Evolutionary conservation across 2,329 filamentous ascomycete species (phyloP).

Genomic region (Thelonectria olida): DNA sequence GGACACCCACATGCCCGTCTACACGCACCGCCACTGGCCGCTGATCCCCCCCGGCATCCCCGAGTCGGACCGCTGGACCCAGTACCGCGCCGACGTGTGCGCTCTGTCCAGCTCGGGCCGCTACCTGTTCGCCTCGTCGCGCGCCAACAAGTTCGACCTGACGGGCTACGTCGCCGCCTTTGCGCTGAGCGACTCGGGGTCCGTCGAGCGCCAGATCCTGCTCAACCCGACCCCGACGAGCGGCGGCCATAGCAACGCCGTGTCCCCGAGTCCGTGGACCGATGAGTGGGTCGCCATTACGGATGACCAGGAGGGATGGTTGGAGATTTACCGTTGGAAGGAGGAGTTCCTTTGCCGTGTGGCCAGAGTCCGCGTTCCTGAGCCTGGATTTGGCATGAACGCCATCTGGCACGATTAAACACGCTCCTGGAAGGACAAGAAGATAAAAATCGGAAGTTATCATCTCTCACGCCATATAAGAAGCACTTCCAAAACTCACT

Average conservation of each 20-base stretch:
- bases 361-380: slow-evolving; percentile 78
- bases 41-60: slow-evolving; percentile 79
- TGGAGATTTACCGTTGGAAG: slow-evolving; percentile 89
- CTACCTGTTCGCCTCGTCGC: slow-evolving; percentile 87
- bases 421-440: neutral
- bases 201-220: slow-evolving; percentile 80
- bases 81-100: slow-evolving; percentile 89
- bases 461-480: no score
- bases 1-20: slow-evolving; percentile 76
- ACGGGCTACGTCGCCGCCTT: slow-evolving; percentile 88
- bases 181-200: slow-evolving; percentile 72
- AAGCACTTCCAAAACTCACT: no score
- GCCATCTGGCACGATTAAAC: slow-evolving; percentile 86
- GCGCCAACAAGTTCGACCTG: slow-evolving; percentile 77
- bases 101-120: slow-evolving; percentile 73
- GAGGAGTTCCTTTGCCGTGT: slow-evolving; percentile 83
- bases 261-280: slow-evolving; percentile 83
- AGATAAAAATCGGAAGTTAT: no score
- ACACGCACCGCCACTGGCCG: slow-evolving; percentile 79
- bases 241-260: slow-evolving; percentile 88
- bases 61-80: slow-evolving; percentile 53
- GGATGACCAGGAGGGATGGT: slow-evolving; percentile 86
- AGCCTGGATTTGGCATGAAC: slow-evolving; percentile 96
- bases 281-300: slow-evolving; percentile 92
- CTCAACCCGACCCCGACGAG: slow-evolving; percentile 87